Evolutionary conservation across 495 filamentous ascomycete species (phyloP), one percentile per base, ranked within the genome.

Genomic region (Xylaria longipes): DNA sequence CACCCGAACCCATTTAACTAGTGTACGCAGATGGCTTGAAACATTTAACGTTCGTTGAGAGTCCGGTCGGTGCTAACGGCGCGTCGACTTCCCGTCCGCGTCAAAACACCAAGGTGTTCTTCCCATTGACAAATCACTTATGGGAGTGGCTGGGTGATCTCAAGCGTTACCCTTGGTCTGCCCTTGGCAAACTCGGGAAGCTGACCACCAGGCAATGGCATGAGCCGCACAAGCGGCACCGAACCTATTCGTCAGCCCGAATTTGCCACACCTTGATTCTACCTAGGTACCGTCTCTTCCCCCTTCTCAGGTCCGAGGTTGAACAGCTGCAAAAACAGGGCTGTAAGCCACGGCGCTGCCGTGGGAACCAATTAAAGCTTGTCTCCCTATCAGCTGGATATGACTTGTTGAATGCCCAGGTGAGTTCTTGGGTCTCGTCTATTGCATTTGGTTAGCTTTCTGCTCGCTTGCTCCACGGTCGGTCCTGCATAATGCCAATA

Each of bases 101-200:
- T 63, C 37, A 25, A 12, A 43, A 41, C 60, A 12, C 48, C 35
- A 14, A 56, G 33, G 33, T 5, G 33, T 29, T 67, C 35, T 29
- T 20, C 14, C 29, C 48, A 43, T 56, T 67, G 65, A 67, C 65
- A 67, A 67, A 67, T 67, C 27, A 17, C 65, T 67, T 41, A 43
- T 29, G 15, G 52, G 22, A 60, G 33, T 17, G 14, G 35, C 46
- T 9, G 46, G n/a, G 27, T 25, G 14, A 56, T 54, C 65, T 27
- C 65, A 56, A 27, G 65, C 33, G 25, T 33, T 41, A n/a, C 46
- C 27, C 39, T 62, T 62, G 37, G 60, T 37, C 22, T 41, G 33
- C 46, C 27, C 39, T 62, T 62, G 37, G 60, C 60, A 43, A 41
- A 43, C 37, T 56, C 17, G 17, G 57, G 37, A 43, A 63, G 60